Percentiles rank a stretch among this genome's conserved stretches.
These are phyloP conservation scores for Lophiotrema nucula DNA, from an alignment of 495 filamentous ascomycete species.

Conservation along the genomic window DNA sequence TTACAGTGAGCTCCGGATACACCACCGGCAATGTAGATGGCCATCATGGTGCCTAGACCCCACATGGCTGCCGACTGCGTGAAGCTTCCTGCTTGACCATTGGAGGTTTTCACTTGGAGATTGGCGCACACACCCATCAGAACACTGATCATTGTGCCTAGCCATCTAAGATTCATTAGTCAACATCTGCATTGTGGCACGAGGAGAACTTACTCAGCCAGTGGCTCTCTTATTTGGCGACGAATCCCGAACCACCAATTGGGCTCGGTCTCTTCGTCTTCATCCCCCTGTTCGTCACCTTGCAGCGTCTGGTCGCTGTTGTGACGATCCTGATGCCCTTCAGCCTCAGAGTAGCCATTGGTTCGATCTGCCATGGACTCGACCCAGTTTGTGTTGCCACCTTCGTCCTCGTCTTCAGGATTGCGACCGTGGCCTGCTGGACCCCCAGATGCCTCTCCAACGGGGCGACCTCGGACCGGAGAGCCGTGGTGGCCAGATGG, in stretches of 20 bases:
- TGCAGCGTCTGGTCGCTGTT: slow-evolving; percentile 14
- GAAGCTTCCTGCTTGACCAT: slow-evolving; percentile 44
- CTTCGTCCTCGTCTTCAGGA: slow-evolving; percentile 21
- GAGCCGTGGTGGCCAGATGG: slow-evolving; percentile 22
- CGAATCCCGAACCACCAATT: slow-evolving; percentile 24
- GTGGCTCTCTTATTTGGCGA: slow-evolving; percentile 4
- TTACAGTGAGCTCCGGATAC: slow-evolving; percentile 21
- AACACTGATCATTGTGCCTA: slow-evolving; percentile 12
- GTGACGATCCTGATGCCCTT: not conserved
- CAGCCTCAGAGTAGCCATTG: slow-evolving; percentile 4
- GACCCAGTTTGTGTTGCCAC: slow-evolving; percentile 13
- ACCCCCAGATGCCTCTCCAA: slow-evolving; percentile 15
- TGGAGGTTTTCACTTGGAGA: slow-evolving; percentile 49
- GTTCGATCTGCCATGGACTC: slow-evolving; percentile 14
- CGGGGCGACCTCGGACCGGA: slow-evolving; percentile 14
- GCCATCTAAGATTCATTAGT: no score
- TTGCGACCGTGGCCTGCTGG: slow-evolving; percentile 15
- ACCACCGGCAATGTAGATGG: slow-evolving; percentile 49
- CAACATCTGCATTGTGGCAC: no score
- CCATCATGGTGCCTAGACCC: slow-evolving; percentile 59
- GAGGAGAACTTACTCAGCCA: no score
- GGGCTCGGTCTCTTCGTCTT: slow-evolving; percentile 9
- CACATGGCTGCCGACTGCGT: slow-evolving; percentile 54
- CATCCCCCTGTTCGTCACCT: not conserved
- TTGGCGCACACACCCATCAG: slow-evolving; percentile 41